Base-by-base conservation (phyloP, 106 monocot genomes). In the Dendrobium nobile region DNA sequence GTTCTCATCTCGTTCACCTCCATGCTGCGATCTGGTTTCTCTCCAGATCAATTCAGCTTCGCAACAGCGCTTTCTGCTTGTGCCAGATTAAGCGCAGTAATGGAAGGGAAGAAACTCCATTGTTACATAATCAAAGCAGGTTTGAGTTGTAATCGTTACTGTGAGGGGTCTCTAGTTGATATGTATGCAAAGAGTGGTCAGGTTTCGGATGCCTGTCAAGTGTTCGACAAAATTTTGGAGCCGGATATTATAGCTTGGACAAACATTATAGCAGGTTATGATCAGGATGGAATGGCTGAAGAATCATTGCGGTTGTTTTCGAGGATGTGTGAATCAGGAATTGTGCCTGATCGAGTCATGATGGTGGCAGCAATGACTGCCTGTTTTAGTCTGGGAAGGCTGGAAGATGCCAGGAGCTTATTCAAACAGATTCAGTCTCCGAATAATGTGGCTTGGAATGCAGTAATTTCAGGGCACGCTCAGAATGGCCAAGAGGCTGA, bases 231-330 rank as follows among this genome's bases (percentile, higher is more conserved):
- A 17, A 75, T 87, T 67, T 18, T 13, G 26, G 44, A 73, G 72
- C 89, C 88, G 4, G 94, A 89, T 70, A 78, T 75, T 2, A 85
- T 94, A 22, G 84, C 91, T 9, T 94, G 94, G 89, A 89, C 94
- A 2, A 79, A 82, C n/a, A 88, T 94, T 84, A 91, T 89, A 47
- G 84, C 88, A 2, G 91, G 88, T n/a, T 94, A 94, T 83, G 83
- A 75, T 22, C 75, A 84, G 40, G 56, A 72, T 65, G 88, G 85
- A 5, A 77, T 72, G 81, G 48, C 59, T n/a, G 75, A 80, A 40
- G 85, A 87, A 77, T 89, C 94, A 0, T 45, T 94, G 41, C 22
- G 72, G 5, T 45, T 94, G 82, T 91, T 89, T 77, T 78, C 55
- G 4, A 82, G 65, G 73, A 91, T 94, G 94, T 75, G 70, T 73